Evolutionary conservation across 2,329 filamentous ascomycete species (phyloP), one percentile per base, ranked within the genome.

Genomic region (Diaporthe batatas): DNA sequence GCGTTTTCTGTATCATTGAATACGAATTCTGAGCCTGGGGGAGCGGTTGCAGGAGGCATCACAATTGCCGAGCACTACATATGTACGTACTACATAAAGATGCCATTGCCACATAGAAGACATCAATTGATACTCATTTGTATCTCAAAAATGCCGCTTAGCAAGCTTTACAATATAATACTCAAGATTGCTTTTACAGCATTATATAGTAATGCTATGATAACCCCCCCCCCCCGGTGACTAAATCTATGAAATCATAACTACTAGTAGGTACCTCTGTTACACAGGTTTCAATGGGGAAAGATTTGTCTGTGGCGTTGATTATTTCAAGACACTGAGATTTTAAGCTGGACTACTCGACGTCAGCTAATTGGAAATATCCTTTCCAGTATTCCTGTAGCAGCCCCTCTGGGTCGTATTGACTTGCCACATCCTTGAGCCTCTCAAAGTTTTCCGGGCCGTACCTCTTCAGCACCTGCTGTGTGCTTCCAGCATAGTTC

Each of bases 361-460:
- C 42, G 6, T 21, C n/a, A 14, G 2, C 47, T 39, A 67, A 32
- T 32, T 67, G 62, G 47, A 67, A 67, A 39, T 67, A 67, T 25
- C 62, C 62, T 36, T 44, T 67, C 62, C 62, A 67, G 6, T 21
- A 53, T 39, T 75, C 76, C 59, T 78, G 75, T 3, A 82, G 76
- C 23, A 76, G 21, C 14, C 75, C 72, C 12, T 51, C 32, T 5
- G 71, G 71, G 11, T 72, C 71, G 7, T 72, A 72, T 25, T 44
- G 25, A 2, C 25, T 18, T 2, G 53, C 55, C n/a, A 62, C 53
- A 16, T 36, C 23, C 55, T 34, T 49, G 29, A 72, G 36, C 25
- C 53, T 69, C 25, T 25, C 47, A 16, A 55, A 69, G 55, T 51
- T 72, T 18, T 59, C 71, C 12, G 53, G 11, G 11, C 71, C 71